Percentiles rank a stretch among this genome's conserved stretches.
Evolutionary conservation across 257 asterid species (phyloP).

Genomic region (Solanum chilense): DNA sequence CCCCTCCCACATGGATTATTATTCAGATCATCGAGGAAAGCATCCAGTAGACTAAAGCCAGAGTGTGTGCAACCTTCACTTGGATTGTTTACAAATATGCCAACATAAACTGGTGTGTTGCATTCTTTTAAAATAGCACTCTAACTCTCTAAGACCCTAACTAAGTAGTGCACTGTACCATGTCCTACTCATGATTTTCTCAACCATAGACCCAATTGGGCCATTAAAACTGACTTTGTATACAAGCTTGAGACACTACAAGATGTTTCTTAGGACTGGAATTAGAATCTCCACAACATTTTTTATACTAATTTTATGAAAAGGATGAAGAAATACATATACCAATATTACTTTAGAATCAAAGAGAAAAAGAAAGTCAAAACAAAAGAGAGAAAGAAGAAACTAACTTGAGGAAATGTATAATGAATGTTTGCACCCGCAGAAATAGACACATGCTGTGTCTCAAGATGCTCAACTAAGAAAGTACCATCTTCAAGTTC

Average conservation of each 20-base stretch:
- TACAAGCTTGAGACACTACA: not conserved
- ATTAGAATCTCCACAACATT: not conserved
- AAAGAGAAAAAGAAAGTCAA: not conserved
- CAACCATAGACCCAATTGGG: not conserved
- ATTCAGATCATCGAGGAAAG: not conserved
- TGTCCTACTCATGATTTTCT: not conserved
- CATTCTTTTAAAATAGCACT: not conserved
- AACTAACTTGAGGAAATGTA: conserved; percentile 79
- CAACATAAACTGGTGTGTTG: not conserved
- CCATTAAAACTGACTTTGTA: not conserved
- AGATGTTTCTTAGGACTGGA: not conserved
- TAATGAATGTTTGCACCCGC: conserved; percentile 44
- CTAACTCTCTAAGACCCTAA: not conserved
- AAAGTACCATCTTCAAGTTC: conserved; percentile 54
- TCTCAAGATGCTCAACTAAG: conserved; percentile 66
- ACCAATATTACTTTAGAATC: not conserved
- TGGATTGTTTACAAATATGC: not conserved
- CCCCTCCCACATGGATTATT: not conserved
- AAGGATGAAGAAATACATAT: not conserved
- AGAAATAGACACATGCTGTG: conserved; percentile 47
- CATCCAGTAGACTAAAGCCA: not conserved
- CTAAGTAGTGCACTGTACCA: not conserved
- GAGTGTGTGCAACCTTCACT: not conserved
- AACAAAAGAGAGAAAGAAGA: conserved; percentile 3
- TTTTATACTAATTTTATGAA: not conserved